These are phyloP conservation scores for Amanita inopinata DNA, from an alignment of 768 basidiomycete species.

Conservation along the genomic window DNA sequence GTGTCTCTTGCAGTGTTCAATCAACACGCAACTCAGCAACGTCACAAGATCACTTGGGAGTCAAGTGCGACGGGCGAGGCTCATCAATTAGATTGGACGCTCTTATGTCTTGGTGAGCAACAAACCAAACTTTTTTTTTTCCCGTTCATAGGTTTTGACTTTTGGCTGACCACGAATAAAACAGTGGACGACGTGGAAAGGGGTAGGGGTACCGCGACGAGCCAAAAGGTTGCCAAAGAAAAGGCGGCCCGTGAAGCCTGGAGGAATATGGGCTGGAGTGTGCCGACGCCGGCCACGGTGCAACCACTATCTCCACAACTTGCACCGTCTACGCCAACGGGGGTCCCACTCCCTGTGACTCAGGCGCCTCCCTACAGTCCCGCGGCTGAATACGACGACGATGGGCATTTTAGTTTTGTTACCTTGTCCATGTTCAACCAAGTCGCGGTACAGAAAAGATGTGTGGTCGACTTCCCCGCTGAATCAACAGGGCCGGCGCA, in stretches of 20 bases:
- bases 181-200: conserved; percentile 2
- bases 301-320: neutral
- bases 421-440: conserved; percentile 3
- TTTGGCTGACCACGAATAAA: neutral
- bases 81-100: conserved; percentile 4
- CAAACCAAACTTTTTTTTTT: neutral
- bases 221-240: conserved; percentile 1
- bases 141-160: neutral
- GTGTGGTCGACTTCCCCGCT: neutral
- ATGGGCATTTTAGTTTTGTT: neutral
- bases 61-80: neutral
- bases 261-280: conserved; percentile 8
- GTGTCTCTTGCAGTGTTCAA: conserved; percentile 2
- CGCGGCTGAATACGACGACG: neutral
- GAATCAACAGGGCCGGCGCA: neutral
- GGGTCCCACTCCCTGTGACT: neutral
- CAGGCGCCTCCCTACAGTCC: neutral
- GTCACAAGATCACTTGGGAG: neutral
- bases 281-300: neutral
- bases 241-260: conserved; percentile 6
- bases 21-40: neutral
- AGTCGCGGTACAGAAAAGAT: neutral
- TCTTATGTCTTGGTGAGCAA: conserved; percentile 2
- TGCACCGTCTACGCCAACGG: neutral
- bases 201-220: conserved; percentile 1